Base-by-base conservation (phyloP, 164 flowering plant species). In the Nelumbo lutea region DNA sequence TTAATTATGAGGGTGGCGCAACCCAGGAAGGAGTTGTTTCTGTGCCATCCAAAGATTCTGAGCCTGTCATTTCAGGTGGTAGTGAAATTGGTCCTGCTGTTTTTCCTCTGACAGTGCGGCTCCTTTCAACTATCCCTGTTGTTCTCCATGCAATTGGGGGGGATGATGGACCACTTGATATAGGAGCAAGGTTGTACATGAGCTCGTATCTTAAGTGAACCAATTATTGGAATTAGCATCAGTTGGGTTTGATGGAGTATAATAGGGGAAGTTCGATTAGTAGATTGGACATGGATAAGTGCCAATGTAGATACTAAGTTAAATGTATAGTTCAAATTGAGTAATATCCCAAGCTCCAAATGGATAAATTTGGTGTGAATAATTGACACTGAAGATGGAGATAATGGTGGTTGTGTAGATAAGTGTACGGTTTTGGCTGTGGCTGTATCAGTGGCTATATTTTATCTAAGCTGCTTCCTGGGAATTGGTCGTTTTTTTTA, bases 101-200 rank as follows among this genome's bases (percentile, higher is more conserved):
- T 63, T 83, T 92, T 57, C 99, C 98, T 42, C 76, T 95, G 72
- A 90, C 95, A 0, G 56, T 95, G 39, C 84, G 61, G 38, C 72
- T 82, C 44, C 82, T 89, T 14, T 87, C 97, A 9, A 85, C 90
- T 8, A 84, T 90, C 53, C 87, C 91, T 47, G 95, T 95, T 6
- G 89, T 80, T 1, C 86, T 95, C 62, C 85, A 87, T 84, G 90
- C 96, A 0, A 76, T 85, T 65, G 97, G 99, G 46, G 99, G 99
- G 62, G 87, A 83, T 70, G 87, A 85, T 72, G 93, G 91, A 38
- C 95, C 97, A 39, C 72, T 87, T 68, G 99, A 95, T 67, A 81
- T 92, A 61, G 88, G 84, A 71, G 93, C 83, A 65, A 84, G 86
- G 83, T 75, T 95, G 70, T 92, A 85, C 76, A 41, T 83, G 77